Conservation (phyloP, 257 asterid species). For the Plantago ovata region DNA sequence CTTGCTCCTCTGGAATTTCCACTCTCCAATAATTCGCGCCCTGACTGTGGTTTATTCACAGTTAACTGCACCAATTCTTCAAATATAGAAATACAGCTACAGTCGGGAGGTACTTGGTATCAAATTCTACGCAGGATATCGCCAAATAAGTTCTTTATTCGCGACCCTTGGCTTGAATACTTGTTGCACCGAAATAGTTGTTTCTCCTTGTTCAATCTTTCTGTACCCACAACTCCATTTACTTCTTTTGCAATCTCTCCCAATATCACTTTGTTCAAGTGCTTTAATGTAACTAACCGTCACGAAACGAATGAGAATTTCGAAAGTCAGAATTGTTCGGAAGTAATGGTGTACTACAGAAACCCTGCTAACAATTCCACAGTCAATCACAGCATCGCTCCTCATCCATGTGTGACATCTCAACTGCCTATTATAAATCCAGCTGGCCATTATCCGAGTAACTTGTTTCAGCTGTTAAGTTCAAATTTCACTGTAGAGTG, state of each 20-base stretch:
- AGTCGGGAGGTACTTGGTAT: conserved; percentile 4
- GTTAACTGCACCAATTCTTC: conserved; percentile 6
- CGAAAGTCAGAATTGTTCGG: background rate
- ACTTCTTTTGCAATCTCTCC: conserved; percentile 22
- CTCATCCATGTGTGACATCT: conserved; percentile 4
- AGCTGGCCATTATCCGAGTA: background rate
- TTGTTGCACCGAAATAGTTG: background rate
- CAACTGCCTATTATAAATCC: conserved; percentile 23
- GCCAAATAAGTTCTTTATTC: conserved; percentile 4
- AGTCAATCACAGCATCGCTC: background rate
- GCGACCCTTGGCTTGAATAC: background rate
- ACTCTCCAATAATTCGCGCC: background rate
- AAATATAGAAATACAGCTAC: conserved; percentile 24
- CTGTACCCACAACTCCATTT: conserved; percentile 7
- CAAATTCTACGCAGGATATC: background rate
- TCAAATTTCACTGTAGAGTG: conserved; percentile 23
- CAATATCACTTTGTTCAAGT: conserved; percentile 22
- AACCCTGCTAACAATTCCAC: background rate
- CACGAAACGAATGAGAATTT: background rate
- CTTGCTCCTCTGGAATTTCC: conserved; percentile 30
- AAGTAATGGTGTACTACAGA: conserved; percentile 6
- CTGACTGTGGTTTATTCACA: conserved; percentile 34
- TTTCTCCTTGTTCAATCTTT: background rate
- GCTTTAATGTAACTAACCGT: background rate
- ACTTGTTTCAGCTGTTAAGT: conserved; percentile 8